Evolutionary conservation across 345 rosid species (phyloP).

Genomic region (Lumnitzera racemosa): DNA sequence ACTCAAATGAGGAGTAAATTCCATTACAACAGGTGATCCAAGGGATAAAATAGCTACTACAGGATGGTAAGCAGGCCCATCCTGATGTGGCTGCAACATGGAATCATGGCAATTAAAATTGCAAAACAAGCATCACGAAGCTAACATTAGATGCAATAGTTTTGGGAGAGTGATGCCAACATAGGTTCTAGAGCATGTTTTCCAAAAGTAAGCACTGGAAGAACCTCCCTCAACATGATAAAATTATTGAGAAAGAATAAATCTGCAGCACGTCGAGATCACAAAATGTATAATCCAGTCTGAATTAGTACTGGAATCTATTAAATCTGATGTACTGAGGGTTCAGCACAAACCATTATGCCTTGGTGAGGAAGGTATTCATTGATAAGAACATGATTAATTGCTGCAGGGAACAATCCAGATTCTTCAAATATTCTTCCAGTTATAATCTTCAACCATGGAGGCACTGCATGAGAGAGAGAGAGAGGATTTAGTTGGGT

Average conservation of each 20-base stretch:
- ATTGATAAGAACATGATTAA: conserved; percentile 86
- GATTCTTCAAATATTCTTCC: conserved; percentile 51
- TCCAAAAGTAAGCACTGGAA: too few species aligned
- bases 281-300: background rate
- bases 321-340: background rate
- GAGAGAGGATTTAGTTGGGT: background rate
- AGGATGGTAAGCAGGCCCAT: conserved; percentile 89
- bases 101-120: conserved; percentile 12
- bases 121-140: background rate
- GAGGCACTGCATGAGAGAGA: conserved; percentile 56
- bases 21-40: conserved; percentile 78
- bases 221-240: too few species aligned
- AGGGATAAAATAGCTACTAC: conserved; percentile 89
- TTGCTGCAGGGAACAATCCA: conserved; percentile 60
- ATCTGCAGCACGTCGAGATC: background rate
- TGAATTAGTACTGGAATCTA: background rate
- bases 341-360: conserved; percentile 54
- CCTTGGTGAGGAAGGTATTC: conserved; percentile 86
- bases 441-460: conserved; percentile 58
- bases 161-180: too few species aligned
- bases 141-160: background rate
- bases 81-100: conserved; percentile 74
- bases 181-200: too few species aligned
- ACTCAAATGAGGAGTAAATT: conserved; percentile 69
- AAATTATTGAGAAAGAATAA: too few species aligned